Evolutionary conservation across 345 rosid genomes (phyloP), one percentile per base, ranked within the genome.

Genomic region (Euphorbia lathyris): DNA sequence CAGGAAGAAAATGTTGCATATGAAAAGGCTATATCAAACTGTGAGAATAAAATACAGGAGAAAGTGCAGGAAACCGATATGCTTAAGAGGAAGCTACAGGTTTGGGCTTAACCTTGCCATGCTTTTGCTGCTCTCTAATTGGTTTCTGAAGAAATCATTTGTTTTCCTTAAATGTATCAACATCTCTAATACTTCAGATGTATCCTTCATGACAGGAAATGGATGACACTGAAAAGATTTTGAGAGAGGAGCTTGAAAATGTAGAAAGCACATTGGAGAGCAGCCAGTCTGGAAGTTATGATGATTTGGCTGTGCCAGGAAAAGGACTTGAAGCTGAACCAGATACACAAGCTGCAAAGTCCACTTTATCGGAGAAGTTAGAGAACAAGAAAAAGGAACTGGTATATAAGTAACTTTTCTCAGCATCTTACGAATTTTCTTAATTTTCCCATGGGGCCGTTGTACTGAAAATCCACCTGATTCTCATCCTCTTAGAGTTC

Each of bases 1-100:
- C 78, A 43, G 64, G 90, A 92, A 81, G 97, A 91, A 79, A 94
- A 94, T 63, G 85, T 73, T 65, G 90, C 83, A 26, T 95, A 88
- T 56, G 85, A 86, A 79, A 90, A 83, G 80, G 97, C 99, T 58
- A 79, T 90, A 74, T 86, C 90, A n/a, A 76, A 77, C 80, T 91
- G 91, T 72, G 90, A 88, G 74, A 77, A 55, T 27, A 92, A 81
- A 83, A 69, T 88, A 69, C 83, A 82, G 47, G 98, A 90, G 84
- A 90, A 84, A 67, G 56, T 80, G 62, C 86, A 76, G 72, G 98
- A 94, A 80, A 86, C 86, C 42, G 84, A 86, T 63, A 71, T 76
- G 45, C 86, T 88, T 76, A 71, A 38, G 73, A 74, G 61, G 61
- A 88, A 85, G 79, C 72, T 89, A 78, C 79, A 88, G 97, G 96